Conservation (phyloP, 1,284 basidiomycete genomes). For the Nidula niveotomentosa region DNA sequence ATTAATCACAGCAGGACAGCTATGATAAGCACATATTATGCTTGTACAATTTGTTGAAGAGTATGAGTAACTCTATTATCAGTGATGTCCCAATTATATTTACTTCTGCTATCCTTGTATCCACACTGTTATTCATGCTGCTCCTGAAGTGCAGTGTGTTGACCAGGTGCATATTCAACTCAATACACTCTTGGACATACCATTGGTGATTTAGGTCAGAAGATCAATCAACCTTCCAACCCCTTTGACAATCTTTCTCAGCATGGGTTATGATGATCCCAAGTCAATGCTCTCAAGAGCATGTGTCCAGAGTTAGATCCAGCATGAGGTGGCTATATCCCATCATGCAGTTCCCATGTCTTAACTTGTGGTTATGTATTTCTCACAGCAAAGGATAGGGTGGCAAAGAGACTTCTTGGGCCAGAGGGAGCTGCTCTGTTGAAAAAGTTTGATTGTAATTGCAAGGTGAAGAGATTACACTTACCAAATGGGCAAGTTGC, state of each 20-base stretch:
- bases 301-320: neutral
- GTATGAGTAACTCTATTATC: constrained; percentile 14
- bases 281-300: constrained; percentile 8
- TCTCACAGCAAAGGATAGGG: neutral
- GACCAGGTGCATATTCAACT: constrained; percentile 14
- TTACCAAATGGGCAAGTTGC: constrained; percentile 11
- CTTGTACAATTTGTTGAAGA: constrained; percentile 5
- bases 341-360: neutral
- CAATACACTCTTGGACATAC: constrained; percentile 18
- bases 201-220: constrained; percentile 23
- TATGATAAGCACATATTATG: neutral
- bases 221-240: constrained; percentile 21
- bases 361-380: constrained; percentile 1
- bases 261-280: constrained; percentile 11
- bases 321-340: neutral
- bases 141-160: constrained; percentile 10
- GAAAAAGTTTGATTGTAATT: constrained; percentile 7
- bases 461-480: too few relatives aligned
- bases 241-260: constrained; percentile 23
- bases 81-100: constrained; percentile 9
- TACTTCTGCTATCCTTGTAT: constrained; percentile 19
- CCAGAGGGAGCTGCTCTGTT: neutral
- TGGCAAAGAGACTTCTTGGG: neutral
- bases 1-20: neutral
- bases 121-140: constrained; percentile 19